Evolutionary conservation across 2,329 filamentous ascomycete species (phyloP), one percentile per base, ranked within the genome.

Genomic region (Alternaria burnsii): DNA sequence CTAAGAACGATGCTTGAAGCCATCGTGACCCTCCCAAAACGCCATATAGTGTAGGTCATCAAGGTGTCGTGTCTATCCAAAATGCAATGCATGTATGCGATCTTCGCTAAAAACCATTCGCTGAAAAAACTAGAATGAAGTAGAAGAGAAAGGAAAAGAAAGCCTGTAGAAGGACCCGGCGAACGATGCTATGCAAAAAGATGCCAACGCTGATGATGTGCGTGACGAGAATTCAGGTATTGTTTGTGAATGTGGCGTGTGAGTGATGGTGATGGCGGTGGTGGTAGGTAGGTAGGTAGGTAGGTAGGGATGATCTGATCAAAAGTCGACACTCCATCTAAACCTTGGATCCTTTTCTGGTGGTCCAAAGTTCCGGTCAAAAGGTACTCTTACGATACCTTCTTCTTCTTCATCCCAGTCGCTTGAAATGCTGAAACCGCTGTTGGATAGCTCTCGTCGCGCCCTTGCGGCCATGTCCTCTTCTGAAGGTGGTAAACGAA

Each of bases 291-390:
- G 40, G 36, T 18, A 20, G 46, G 32, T 41, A 41, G 40, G 36
- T 18, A 20, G 18, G 38, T 41, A 41, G n/a, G 40, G 11, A 34
- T 8, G 50, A 53, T 38, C 20, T 6, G 14, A 41, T 48, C 55
- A 82, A 54, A 82, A 78, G 58, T 82, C 80, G 52, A 82, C 80
- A 61, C 75, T 81, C 79, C 79, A 81, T 55, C 79, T 62, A 62
- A 79, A 71, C 41, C 70, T 69, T 1, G 77, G 76, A 61, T 81
- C 79, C 16, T 77, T 69, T 57, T 73, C 73, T 10, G 62, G 72
- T 54, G 62, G 71, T 42, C 73, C 76, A 50, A 55, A 71, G 61
- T 75, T 69, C 0, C 58, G 53, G 57, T 79, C 78, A 53, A 79
- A 78, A 28, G 75, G 72, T 0, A 73, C 72, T 9, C 66, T 65